Percentiles rank a stretch among this genome's conserved stretches.
phyloP scores from a whole-genome alignment of 2,329 filamentous ascomycete species.

The Xylariales sp. region DNA sequence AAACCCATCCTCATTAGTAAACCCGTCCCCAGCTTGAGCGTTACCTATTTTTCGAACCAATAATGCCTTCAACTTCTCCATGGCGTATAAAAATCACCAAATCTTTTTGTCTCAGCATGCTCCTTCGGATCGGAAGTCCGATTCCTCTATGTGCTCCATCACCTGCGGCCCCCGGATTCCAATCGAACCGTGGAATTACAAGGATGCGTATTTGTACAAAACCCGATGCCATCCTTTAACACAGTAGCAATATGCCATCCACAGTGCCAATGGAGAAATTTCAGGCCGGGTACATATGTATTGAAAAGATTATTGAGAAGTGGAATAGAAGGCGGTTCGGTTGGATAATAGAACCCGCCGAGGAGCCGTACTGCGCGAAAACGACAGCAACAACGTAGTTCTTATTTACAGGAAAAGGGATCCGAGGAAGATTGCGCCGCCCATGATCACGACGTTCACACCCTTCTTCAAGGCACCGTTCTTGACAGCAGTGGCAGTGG shows the following conservation, averaged over 20 bases:
- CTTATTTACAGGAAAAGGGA: slow-evolving; percentile 18
- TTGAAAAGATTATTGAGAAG: slow-evolving; percentile 18
- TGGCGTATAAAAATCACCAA: too few species aligned
- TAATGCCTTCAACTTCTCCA: too few species aligned
- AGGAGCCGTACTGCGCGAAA: slow-evolving; percentile 9
- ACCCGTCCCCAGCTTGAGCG: too few species aligned
- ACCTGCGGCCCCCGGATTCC: too few species aligned
- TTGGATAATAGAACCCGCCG: slow-evolving; percentile 9
- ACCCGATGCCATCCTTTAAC: slow-evolving; percentile 7
- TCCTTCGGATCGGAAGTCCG: too few species aligned
- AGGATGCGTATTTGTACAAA: slow-evolving; percentile 14
- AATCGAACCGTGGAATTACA: too few species aligned
- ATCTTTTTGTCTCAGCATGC: too few species aligned
- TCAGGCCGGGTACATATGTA: slow-evolving; percentile 10
- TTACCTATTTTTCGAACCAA: too few species aligned
- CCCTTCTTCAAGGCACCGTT: slow-evolving; percentile 18
- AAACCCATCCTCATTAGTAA: too few species aligned
- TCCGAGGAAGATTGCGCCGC: slow-evolving; percentile 20
- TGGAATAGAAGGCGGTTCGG: slow-evolving; percentile 17
- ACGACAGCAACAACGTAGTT: slow-evolving; percentile 10
- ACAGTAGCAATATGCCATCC: not conserved
- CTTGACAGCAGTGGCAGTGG: slow-evolving; percentile 7
- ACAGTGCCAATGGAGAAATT: slow-evolving; percentile 7
- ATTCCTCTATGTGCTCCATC: too few species aligned
- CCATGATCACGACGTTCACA: slow-evolving; percentile 18